Base-by-base conservation (phyloP, 352 stramenopile genomes). In the Globisporangium nodosum region DNA sequence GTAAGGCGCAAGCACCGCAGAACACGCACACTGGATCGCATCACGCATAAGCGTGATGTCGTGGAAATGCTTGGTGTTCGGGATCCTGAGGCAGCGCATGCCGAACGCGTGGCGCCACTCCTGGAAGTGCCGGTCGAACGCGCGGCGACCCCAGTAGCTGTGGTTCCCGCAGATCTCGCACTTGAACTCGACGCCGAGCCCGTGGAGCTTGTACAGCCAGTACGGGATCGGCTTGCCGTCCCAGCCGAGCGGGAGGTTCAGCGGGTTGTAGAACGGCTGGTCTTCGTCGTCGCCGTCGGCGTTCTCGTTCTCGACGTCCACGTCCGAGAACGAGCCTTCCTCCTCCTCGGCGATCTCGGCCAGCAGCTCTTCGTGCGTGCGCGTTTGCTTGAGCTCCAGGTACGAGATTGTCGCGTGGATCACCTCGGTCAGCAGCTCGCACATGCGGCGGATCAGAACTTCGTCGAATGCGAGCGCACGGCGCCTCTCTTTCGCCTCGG, bases 11-110 rank as follows among this genome's bases (percentile, higher is more conserved):
- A 37, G 1, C 3, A 66, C 21, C 9, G n/a, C 8, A 21, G 21
- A 39, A 33, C 24, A 74, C 78, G 59, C 78, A 92, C 79, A 50
- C 48, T 86, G 76, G 49, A 90, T 92, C 35, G 96, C 96, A 73
- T 99, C 97, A 55, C 96, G 93, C 73, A 99, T 99, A 54, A 96
- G 91, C 30, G 91, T 99, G 46, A 99, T 98, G 54, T 98, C 97
- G 78, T 99, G 96, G 74, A 99, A 99, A 68, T 99, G 97, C 65
- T 99, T 99, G 16, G 96, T 99, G 76, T 99, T 99, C 7, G 97
- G 97, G 72, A 99, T 99, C 37, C 96, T 96, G 35, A 99, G 80
- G 68, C 95, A 98, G 33, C 93, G 92, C 97, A 99, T 99, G 65
- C 97, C 97, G 72, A 98, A 96, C 6, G 93, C 88, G 71, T 99